Evolutionary conservation across 257 asterid genomes (phyloP).

Genomic region (Leonotis leonurus): DNA sequence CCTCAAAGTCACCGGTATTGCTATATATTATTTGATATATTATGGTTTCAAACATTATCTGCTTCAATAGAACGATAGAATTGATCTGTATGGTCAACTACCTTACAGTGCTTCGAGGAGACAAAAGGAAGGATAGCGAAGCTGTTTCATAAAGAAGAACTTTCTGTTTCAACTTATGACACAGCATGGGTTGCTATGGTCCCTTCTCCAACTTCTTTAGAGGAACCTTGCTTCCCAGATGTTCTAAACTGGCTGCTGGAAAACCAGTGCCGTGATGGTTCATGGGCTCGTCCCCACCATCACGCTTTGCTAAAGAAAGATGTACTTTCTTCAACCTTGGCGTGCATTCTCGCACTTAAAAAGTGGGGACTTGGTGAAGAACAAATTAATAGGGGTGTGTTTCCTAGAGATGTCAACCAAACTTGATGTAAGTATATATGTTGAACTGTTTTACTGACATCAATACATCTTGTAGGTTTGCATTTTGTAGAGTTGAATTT

Average conservation of each 20-base stretch:
- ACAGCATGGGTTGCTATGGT: constrained; percentile 99
- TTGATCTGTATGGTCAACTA: constrained; percentile 14
- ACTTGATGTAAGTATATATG: not conserved
- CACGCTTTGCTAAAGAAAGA: constrained; percentile 53
- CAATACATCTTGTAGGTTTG: constrained; percentile 35
- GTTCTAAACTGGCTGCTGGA: constrained; percentile 67
- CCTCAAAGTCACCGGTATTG: constrained; percentile 23
- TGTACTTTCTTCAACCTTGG: constrained; percentile 72
- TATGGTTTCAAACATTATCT: not conserved
- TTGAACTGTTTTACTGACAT: not conserved
- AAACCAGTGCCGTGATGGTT: constrained; percentile 75
- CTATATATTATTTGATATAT: not conserved
- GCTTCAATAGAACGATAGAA: not conserved
- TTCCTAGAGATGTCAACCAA: not conserved
- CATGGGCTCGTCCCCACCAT: constrained; percentile 83
- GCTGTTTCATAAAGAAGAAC: constrained; percentile 40
- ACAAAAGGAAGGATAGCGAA: constrained; percentile 46
- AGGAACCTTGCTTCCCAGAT: constrained; percentile 61
- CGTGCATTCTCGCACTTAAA: constrained; percentile 78
- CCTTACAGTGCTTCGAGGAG: constrained; percentile 40
- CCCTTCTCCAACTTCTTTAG: constrained; percentile 60
- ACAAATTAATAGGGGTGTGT: constrained; percentile 50
- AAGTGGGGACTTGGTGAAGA: constrained; percentile 77
- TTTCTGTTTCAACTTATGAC: constrained; percentile 76
- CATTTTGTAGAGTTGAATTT: constrained; percentile 58